phyloP scores from a whole-genome alignment of 1,139 yeast species.

The Hyphopichia khmerensis region DNA sequence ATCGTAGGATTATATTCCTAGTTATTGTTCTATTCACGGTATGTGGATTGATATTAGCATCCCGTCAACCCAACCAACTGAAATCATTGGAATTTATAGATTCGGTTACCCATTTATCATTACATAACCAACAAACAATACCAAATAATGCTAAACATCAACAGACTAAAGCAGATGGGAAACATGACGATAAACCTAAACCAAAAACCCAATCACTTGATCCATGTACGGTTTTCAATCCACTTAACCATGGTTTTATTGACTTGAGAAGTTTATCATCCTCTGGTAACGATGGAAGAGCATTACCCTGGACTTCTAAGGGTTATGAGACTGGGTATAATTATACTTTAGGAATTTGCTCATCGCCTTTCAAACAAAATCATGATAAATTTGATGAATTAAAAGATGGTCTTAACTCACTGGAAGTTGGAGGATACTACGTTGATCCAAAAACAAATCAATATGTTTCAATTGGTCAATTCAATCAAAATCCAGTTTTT shows the following conservation, averaged over 20 bases:
- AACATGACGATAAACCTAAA: conserved; percentile 3
- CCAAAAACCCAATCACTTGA: conserved; percentile 28
- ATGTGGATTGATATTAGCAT: conserved; percentile 13
- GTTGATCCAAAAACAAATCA: conserved; percentile 49
- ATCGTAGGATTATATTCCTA: conserved; percentile 18
- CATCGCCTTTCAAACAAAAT: conserved; percentile 52
- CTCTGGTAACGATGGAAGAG: conserved; percentile 38
- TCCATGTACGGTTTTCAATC: conserved; percentile 57
- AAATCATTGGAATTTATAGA: conserved; percentile 17
- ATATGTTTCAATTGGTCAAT: conserved; percentile 67
- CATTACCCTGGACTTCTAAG: conserved; percentile 62
- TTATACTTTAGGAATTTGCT: conserved; percentile 79
- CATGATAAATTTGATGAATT: conserved; percentile 29
- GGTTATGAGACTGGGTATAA: conserved; percentile 74
- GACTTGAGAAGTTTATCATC: conserved; percentile 55
- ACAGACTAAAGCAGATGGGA: conserved; percentile 1
- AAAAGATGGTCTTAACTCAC: conserved; percentile 42
- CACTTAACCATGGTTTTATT: conserved; percentile 52
- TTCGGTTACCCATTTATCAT: conserved; percentile 17
- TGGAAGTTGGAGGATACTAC: conserved; percentile 68
- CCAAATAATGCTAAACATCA: neutral
- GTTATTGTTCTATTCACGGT: conserved; percentile 14
- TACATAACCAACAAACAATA: neutral
- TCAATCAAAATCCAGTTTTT: conserved; percentile 57
- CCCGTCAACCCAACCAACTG: conserved; percentile 9